Conservation (phyloP, 768 basidiomycete genomes). For the Rhizopogon vinicolor region DNA sequence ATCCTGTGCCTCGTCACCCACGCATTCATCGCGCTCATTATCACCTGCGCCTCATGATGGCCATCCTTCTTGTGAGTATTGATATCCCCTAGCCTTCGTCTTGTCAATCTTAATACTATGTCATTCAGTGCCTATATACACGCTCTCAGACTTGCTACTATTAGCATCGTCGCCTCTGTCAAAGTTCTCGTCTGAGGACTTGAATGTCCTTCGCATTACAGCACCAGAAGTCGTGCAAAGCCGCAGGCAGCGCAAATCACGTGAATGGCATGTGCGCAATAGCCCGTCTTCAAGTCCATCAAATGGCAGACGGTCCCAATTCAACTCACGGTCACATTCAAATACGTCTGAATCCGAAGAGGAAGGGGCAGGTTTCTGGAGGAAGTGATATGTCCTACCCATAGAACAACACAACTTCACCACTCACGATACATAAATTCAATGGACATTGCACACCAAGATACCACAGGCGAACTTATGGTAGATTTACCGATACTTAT, state of each 20-base stretch:
- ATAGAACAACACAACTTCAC: neutral
- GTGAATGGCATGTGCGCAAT: slow-evolving; percentile 15
- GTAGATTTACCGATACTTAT: too few relatives aligned
- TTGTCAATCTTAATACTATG: neutral
- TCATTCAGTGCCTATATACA: slow-evolving; percentile 15
- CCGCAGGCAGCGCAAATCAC: slow-evolving; percentile 21
- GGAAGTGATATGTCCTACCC: neutral
- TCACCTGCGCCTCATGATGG: neutral
- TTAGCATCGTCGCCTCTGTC: slow-evolving; percentile 20
- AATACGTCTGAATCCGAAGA: slow-evolving; percentile 14
- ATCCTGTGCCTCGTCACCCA: slow-evolving; percentile 11
- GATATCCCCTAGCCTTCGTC: neutral
- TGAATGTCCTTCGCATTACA: slow-evolving; percentile 6
- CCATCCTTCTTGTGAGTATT: slow-evolving; percentile 1
- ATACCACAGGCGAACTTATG: neutral
- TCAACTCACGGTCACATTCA: neutral
- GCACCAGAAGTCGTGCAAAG: slow-evolving; percentile 25
- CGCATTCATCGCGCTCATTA: neutral
- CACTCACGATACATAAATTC: neutral
- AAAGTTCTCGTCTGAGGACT: slow-evolving; percentile 5
- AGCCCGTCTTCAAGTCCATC: slow-evolving; percentile 2
- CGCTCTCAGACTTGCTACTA: slow-evolving; percentile 18
- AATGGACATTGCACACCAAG: neutral
- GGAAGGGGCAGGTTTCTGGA: slow-evolving; percentile 11
- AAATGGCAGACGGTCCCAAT: neutral